Conservation (phyloP, 2,329 filamentous ascomycete genomes). For the Colletotrichum theobromicola region DNA sequence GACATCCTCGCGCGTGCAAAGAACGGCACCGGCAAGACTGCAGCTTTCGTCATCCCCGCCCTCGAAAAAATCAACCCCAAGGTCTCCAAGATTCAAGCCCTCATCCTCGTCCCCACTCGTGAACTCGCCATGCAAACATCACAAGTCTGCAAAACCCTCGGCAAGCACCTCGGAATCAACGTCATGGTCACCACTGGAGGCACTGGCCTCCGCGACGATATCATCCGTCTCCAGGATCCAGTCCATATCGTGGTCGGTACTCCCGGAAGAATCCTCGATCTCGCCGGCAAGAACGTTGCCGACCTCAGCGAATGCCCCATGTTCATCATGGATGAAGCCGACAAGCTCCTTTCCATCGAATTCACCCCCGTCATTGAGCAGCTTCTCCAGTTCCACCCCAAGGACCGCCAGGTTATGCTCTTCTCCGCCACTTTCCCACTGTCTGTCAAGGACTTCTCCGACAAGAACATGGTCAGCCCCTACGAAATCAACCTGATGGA, state of each 20-base stretch:
- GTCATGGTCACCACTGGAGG: slow-evolving; percentile 99
- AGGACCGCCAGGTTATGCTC: slow-evolving; percentile 98
- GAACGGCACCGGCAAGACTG: slow-evolving; percentile 98
- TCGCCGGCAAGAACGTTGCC: slow-evolving; percentile 95
- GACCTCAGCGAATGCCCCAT: slow-evolving; percentile 96
- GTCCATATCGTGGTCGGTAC: slow-evolving; percentile 99
- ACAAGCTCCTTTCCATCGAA: slow-evolving; percentile 95
- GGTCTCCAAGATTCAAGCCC: slow-evolving; percentile 92
- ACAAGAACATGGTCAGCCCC: slow-evolving; percentile 95
- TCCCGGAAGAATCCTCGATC: slow-evolving; percentile 92
- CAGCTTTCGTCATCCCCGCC: slow-evolving; percentile 94
- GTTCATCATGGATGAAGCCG: slow-evolving; percentile 99
- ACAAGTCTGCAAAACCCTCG: slow-evolving; percentile 97
- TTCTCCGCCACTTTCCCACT: slow-evolving; percentile 98
- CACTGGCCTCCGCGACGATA: slow-evolving; percentile 93
- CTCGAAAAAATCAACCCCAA: slow-evolving; percentile 97
- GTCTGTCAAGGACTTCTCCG: slow-evolving; percentile 96
- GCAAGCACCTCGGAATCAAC: slow-evolving; percentile 95
- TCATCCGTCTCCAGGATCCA: slow-evolving; percentile 89
- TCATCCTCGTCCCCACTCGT: slow-evolving; percentile 95
- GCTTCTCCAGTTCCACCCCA: slow-evolving; percentile 91
- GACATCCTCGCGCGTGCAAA: slow-evolving; percentile 97
- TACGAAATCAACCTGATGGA: slow-evolving; percentile 99
- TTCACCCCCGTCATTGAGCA: slow-evolving; percentile 99
- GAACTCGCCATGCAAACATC: slow-evolving; percentile 98